Base-by-base conservation (phyloP, 2,329 filamentous ascomycete genomes). In the Didymella glomerata region DNA sequence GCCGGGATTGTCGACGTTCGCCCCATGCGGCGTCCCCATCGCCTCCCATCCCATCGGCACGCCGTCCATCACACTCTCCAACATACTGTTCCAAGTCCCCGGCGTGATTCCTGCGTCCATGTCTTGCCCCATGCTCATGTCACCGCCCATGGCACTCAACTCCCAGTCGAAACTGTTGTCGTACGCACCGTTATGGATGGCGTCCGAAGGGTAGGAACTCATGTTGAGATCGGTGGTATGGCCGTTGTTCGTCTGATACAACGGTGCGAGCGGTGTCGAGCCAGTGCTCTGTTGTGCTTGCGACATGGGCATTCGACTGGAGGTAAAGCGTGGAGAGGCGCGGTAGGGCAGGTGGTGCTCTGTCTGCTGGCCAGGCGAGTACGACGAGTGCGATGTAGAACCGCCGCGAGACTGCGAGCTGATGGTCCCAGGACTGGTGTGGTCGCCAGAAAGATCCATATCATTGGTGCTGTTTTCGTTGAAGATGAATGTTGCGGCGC, bases 371-470 rank as follows among this genome's bases (percentile, higher is more conserved):
- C 65, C 64, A 10, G 75, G 73, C 0, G 75, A 77, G 50, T 74
- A 76, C 2, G 75, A 76, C 1, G 72, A 73, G 8, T 76, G 75
- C 2, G 72, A 74, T n/a, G 71, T 73, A 10, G 75, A 73, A 38
- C 69, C 71, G 14, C 67, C 69, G 22, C 70, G 61, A 7, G 70
- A 74, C 28, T 72, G 66, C 4, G 75, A 74, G 42, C 70, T 68
- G 11, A 72, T 67, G 14, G 76, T 77, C 18, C 71, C 68, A 1
- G 76, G 76, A 28, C 73, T 75, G 16, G 73, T 54, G 16, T 73
- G 67, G 51, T 77, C 75, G 47, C 49, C 73, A 4, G 75, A 73
- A 1, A 71, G 59, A 45, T 79, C 77, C 76, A 79, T 78, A 25
- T 78, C 76, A 32, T 57, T 70, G 8, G 53, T 56, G 13, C 6